Conservation (phyloP, 108 stramenopile genomes). For the Cyclotella baltica region DNA sequence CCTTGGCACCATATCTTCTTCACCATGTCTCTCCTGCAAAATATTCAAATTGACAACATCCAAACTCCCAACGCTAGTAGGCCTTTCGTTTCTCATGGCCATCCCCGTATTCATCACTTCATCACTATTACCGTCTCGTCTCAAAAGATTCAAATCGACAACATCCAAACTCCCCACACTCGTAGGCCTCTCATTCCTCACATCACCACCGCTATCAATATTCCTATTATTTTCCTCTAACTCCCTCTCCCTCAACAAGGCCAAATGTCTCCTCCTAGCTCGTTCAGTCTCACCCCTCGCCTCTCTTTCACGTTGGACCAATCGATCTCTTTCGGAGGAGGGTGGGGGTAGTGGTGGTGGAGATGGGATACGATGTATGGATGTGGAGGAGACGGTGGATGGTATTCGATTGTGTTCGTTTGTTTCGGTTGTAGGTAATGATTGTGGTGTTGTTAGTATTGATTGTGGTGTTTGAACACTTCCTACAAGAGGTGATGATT, state of each 20-base stretch:
- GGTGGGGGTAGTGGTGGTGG: conserved; percentile 53
- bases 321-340: conserved; percentile 74
- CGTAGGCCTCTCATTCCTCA: neutral
- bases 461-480: too few relatives aligned
- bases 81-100: too few relatives aligned
- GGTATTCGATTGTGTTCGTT: neutral
- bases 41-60: too few relatives aligned
- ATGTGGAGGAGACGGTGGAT: neutral
- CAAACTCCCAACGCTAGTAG: too few relatives aligned
- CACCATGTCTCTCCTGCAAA: too few relatives aligned
- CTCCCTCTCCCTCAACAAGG: conserved; percentile 42
- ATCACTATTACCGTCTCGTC: too few relatives aligned
- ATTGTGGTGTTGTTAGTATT: neutral
- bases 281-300: conserved; percentile 75
- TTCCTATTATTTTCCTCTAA: conserved; percentile 6
- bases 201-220: neutral
- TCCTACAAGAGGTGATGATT: too few relatives aligned
- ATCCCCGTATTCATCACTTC: too few relatives aligned
- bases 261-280: conserved; percentile 79
- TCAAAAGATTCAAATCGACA: too few relatives aligned
- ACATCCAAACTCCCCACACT: conserved; percentile 9
- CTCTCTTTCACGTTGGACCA: conserved; percentile 82
- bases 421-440: neutral
- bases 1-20: too few relatives aligned
- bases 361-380: neutral